phyloP scores from a whole-genome alignment of 768 basidiomycete genomes.

The Tulasnella calospora region DNA sequence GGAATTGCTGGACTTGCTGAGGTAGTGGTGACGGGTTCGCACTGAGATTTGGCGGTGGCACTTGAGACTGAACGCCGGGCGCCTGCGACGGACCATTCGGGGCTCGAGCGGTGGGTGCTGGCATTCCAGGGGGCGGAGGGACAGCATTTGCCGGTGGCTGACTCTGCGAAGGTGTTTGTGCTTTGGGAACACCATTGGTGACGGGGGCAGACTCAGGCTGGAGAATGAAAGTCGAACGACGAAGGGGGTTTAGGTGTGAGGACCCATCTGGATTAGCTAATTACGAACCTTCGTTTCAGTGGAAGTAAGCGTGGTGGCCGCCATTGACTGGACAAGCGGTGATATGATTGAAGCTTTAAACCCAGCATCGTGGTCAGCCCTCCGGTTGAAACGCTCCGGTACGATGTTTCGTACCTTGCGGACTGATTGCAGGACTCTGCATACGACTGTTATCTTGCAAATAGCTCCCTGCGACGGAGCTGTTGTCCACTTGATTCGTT shows the following conservation, averaged over 20 bases:
- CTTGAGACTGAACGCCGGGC: slow-evolving; percentile 11
- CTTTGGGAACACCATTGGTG: slow-evolving; percentile 13
- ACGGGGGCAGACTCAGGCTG: not conserved
- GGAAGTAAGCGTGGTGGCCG: not conserved
- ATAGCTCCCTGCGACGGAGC: slow-evolving; percentile 22
- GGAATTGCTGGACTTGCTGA: slow-evolving; percentile 46
- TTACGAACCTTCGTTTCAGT: not conserved
- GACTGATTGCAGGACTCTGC: slow-evolving; percentile 22
- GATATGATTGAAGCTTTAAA: slow-evolving; percentile 1
- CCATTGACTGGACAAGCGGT: slow-evolving; percentile 14
- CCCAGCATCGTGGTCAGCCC: slow-evolving; percentile 2
- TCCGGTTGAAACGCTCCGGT: not conserved
- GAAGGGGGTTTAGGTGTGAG: not conserved
- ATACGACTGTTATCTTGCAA: slow-evolving; percentile 31
- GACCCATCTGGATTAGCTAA: not conserved
- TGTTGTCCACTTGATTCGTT: slow-evolving; percentile 19
- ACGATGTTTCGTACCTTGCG: not conserved
- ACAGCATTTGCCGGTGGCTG: not conserved
- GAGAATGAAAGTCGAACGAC: not conserved
- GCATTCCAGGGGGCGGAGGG: slow-evolving; percentile 15
- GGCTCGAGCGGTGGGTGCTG: slow-evolving; percentile 16
- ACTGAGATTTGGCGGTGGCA: slow-evolving; percentile 7
- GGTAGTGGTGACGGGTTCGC: slow-evolving; percentile 46
- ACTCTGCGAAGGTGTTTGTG: not conserved
- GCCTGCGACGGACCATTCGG: slow-evolving; percentile 1